Evolutionary conservation across 2,329 filamentous ascomycete genomes (phyloP), one percentile per base, ranked within the genome.

Genomic region (Dactylellina parvicollis): DNA sequence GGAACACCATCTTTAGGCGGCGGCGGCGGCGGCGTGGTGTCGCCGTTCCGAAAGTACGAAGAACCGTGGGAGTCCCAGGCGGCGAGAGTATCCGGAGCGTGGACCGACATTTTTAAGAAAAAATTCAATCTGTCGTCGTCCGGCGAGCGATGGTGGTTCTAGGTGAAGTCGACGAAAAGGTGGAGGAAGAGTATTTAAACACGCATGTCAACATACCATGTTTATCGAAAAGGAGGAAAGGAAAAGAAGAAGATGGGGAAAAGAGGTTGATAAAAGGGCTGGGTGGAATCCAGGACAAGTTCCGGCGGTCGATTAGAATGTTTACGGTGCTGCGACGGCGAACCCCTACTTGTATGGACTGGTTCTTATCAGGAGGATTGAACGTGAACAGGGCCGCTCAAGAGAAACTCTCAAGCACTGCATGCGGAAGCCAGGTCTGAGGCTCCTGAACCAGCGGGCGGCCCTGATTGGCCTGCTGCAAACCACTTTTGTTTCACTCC

Each of bases 1-100:
- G 70, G 55, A 34, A 70, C 46, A 36, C 56, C 55, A 54, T 74
- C 70, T 28, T 74, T 74, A 3, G 69, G 69, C 26, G 61, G 69
- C 42, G 69, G 70, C n/a, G 70, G 70, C 1, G 70, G 70, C 40
- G 70, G 70, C 18, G 70, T 61, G 24, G 40, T 61, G 49, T 38
- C 44, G 20, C 60, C 47, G 26, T 59, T 54, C 24, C 60, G 38
- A 56, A 44, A 72, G 12, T 38, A 55, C 22, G 52, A 52, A 30
- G 67, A 32, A 38, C 36, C 47, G 36, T 20, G 47, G n/a, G 22
- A 3, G 22, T 57, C 67, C 59, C 59, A 65, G 36, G 57, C 46
- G 42, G 59, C 38, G 59, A 52, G 30, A 20, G 67, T 57, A 32
- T 72, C 67, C 36, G 64, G 64, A 42, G 67, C 44, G 36, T 71